Evolutionary conservation across 2,329 filamentous ascomycete genomes (phyloP), one percentile per base, ranked within the genome.

Genomic region (Ceratocystis albifundus): DNA sequence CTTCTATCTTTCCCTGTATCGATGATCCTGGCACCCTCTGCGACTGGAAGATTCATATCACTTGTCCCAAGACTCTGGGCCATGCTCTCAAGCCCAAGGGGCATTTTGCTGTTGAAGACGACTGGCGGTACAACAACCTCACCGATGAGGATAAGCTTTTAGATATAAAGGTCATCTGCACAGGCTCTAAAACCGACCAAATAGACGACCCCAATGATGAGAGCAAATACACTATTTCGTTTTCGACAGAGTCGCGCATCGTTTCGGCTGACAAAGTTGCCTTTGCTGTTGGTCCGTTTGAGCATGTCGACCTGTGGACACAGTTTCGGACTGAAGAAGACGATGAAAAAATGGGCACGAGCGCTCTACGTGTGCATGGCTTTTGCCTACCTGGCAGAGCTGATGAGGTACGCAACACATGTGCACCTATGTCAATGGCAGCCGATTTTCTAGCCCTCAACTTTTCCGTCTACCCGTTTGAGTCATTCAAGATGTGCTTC

Each of bases 211-310:
- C 87, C 12, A 82, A 83, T 30, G 89, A 97, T 71, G 81, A 89
- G 65, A 85, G 84, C 28, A 91, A 90, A 73, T 96, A 96, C 76
- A 91, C 90, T 1, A 89, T 94, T 73, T 89, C 88, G 0, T 99
- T 97, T 73, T 84, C 86, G 66, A 87, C 89, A 62, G 82, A 83
- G 68, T 48, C 64, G 7, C 85, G 86, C 69, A 85, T 88, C 63
- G 84, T 94, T 7, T 86, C 91, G 0, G 88, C 93, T 1, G 88
- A 92, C 69, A 93, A 97, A 73, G 86, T 99, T 69, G 93, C 92
- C 3, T 96, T 99, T 74, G 89, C 91, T 1, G 84, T 97, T 66
- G 94, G 95, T 0, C 94, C 95, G 0, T 99, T 99, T 73, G 91
- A 97, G 75, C 88, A 93, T 70, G 87, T 97, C 65, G 90, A 96